These are phyloP conservation scores for Plectranthus barbatus DNA, from an alignment of 257 asterid species.

Conservation along the genomic window DNA sequence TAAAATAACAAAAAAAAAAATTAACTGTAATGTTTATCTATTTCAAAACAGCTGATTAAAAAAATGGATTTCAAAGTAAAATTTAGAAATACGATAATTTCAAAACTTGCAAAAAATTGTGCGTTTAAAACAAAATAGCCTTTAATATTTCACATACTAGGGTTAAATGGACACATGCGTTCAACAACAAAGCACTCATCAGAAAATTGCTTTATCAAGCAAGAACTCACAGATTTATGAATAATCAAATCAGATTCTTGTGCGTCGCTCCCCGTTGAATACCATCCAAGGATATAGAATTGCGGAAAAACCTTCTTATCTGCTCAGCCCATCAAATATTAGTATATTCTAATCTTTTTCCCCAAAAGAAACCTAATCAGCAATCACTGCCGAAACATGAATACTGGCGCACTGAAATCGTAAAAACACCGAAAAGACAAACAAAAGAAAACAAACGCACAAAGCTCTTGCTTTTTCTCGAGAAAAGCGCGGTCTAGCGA, in stretches of 20 bases:
- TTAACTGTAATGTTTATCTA: too few species aligned
- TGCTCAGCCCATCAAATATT: slow-evolving; percentile 29
- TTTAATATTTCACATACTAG: slow-evolving; percentile 2
- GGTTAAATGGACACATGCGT: neutral
- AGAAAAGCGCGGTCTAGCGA: slow-evolving; percentile 80
- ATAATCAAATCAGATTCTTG: slow-evolving; percentile 81
- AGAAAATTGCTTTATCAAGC: neutral
- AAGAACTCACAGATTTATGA: slow-evolving; percentile 81
- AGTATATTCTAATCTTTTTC: neutral
- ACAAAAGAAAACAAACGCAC: slow-evolving; percentile 23
- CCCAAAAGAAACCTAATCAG: neutral
- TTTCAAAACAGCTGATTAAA: too few species aligned
- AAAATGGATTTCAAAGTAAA: too few species aligned
- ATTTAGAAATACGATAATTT: too few species aligned
- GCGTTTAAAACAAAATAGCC: too few species aligned
- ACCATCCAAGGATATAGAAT: slow-evolving; percentile 90
- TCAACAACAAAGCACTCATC: neutral
- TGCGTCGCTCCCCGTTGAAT: slow-evolving; percentile 93
- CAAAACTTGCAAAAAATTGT: too few species aligned
- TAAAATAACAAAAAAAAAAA: too few species aligned
- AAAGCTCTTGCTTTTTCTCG: slow-evolving; percentile 95
- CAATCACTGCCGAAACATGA: neutral
- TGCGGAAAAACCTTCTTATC: slow-evolving; percentile 95
- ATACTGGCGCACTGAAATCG: neutral
- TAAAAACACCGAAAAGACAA: neutral